Base-by-base conservation (phyloP, 1,139 yeast genomes). In the Saccharomycopsis hybrid region DNA sequence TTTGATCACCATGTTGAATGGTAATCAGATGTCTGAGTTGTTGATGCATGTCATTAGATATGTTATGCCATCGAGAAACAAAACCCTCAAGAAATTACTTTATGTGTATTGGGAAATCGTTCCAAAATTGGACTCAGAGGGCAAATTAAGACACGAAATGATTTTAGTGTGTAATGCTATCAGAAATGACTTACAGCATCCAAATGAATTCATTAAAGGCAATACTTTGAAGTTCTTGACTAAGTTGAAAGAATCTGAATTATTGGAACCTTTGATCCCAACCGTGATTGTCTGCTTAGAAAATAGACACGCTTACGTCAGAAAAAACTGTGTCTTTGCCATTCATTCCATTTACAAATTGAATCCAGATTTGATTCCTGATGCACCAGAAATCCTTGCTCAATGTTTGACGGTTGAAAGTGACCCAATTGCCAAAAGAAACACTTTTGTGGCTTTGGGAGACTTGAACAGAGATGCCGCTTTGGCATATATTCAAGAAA, bases 81-180 rank as follows among this genome's bases (percentile, higher is more conserved):
- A 92, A 70, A 87, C 84, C 61, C 78, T 94, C 69, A 94, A 94
- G 74, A 92, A 90, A 68, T 74, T 94, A 63, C 73, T 94, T 58
- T 94, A 92, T 64, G 88, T 89, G 63, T 94, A 94, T 72, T 94
- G 98, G 98, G 99, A 94, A 68, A 88, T 90, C 52, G 94, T 96
- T 65, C 95, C 97, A 50, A 94, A 94, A 69, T 74, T 83, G 60
- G 95, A 88, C 60, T 74, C 78, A 45, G 83, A 84, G 48, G 98
- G 98, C 4, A 87, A 87, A 65, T 79, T 94, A 74, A 87, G 89
- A 71, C 97, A 90, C 67, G 99, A 94, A 70, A 92, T 94, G 97
- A 92, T 94, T 69, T 79, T 94, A 59, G 98, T 92, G 48, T 92
- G 97, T 72, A 94, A 94, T 66, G 97, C 97, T 51, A 88, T 94